A percentile compares a stretch with the other conserved stretches of the same genome.
Conservation (phyloP, 2,329 filamentous ascomycete genomes). For the Stagonosporopsis cucurbitacearum region DNA sequence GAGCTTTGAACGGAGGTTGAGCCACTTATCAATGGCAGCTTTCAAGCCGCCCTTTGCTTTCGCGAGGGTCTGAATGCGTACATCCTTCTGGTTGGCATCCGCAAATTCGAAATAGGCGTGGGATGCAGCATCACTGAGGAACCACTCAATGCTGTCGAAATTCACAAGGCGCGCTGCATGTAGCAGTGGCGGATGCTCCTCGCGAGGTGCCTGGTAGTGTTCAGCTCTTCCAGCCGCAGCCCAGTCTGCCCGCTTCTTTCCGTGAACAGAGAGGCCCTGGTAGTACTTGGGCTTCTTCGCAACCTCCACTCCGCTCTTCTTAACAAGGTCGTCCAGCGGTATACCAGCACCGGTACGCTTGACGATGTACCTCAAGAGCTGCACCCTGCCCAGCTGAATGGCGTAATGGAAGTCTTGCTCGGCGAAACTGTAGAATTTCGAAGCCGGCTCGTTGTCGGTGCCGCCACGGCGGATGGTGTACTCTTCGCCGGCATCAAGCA, state of each 20-base stretch:
- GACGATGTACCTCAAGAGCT: slow-evolving; percentile 70
- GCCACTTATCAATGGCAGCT: slow-evolving; percentile 66
- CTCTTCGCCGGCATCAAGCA: slow-evolving; percentile 27
- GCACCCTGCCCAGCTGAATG: slow-evolving; percentile 57
- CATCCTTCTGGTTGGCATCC: slow-evolving; percentile 65
- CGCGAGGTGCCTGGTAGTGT: slow-evolving; percentile 6
- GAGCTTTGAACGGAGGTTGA: slow-evolving; percentile 54
- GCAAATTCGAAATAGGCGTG: slow-evolving; percentile 74
- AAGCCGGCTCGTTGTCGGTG: slow-evolving; percentile 20
- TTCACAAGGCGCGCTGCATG: slow-evolving; percentile 63
- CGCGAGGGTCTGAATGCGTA: slow-evolving; percentile 66
- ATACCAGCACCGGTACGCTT: slow-evolving; percentile 71
- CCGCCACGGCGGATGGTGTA: slow-evolving; percentile 13
- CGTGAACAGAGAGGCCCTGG: slow-evolving; percentile 69
- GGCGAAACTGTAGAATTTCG: slow-evolving; percentile 23
- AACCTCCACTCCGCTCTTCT: slow-evolving; percentile 68
- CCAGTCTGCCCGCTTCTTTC: slow-evolving; percentile 78
- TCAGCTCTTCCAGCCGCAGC: slow-evolving; percentile 43
- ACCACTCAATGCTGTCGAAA: slow-evolving; percentile 77
- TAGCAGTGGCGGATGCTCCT: slow-evolving; percentile 62
- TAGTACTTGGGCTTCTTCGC: slow-evolving; percentile 74
- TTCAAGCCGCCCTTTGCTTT: slow-evolving; percentile 69
- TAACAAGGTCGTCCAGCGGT: slow-evolving; percentile 70
- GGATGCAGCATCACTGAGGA: slow-evolving; percentile 73
- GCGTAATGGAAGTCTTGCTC: slow-evolving; percentile 41